These are phyloP conservation scores for Dioscorea dumetorum DNA, from an alignment of 106 monocot species.

Conservation along the genomic window DNA sequence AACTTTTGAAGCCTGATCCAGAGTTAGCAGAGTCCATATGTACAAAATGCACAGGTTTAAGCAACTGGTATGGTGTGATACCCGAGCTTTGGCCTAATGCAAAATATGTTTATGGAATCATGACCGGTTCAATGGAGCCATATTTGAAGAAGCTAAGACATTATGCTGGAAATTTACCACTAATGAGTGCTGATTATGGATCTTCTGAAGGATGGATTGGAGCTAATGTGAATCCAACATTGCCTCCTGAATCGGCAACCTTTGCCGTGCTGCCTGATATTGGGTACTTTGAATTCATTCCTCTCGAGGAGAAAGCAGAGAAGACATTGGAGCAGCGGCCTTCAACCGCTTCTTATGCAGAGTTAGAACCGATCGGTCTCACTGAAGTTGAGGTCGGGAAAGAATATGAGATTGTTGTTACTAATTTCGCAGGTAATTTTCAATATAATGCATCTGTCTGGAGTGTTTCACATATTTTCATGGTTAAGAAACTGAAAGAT, in stretches of 20 bases:
- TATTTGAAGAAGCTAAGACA: conserved; percentile 77
- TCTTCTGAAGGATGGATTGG: conserved; percentile 84
- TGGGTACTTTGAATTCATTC: conserved; percentile 87
- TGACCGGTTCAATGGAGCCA: conserved; percentile 93
- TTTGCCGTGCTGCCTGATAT: conserved; percentile 76
- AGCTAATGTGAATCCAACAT: conserved; percentile 48
- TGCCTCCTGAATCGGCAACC: conserved; percentile 50
- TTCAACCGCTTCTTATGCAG: conserved; percentile 29
- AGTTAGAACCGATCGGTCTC: conserved; percentile 60
- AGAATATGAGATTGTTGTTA: conserved; percentile 67
- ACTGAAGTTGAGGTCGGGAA: conserved; percentile 61
- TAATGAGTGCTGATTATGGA: conserved; percentile 81
- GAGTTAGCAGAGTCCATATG: conserved; percentile 52
- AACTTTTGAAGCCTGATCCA: conserved; percentile 55
- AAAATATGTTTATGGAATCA: conserved; percentile 76
- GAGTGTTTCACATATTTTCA: too few species aligned
- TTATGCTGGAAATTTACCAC: conserved; percentile 65
- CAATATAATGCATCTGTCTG: too few species aligned
- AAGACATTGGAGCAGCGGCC: conserved; percentile 10
- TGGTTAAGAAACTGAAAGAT: too few species aligned
- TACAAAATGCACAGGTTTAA: conserved; percentile 43
- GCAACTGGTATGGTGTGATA: conserved; percentile 76
- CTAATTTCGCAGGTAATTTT: conserved; percentile 50
- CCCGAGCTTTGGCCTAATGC: conserved; percentile 82
- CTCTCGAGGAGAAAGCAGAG: conserved; percentile 24